phyloP scores from a whole-genome alignment of 139 green algal species.

The Pleodorina starrii region DNA sequence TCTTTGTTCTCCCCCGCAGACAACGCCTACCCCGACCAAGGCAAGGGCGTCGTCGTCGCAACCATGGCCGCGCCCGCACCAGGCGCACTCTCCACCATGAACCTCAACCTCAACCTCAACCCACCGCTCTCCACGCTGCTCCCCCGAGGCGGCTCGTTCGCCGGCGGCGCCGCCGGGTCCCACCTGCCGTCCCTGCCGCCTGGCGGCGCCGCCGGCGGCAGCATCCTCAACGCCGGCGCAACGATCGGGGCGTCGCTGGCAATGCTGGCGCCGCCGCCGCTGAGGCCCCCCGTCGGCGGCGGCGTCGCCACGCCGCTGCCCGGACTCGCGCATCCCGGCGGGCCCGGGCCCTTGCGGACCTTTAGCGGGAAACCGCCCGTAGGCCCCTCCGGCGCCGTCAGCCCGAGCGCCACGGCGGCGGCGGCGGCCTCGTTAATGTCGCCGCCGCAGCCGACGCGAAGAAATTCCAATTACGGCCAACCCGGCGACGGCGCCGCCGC shows the following conservation, averaged over 20 bases:
- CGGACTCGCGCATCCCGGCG: not conserved
- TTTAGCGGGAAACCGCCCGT: constrained; percentile 1
- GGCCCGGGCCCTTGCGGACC: not conserved
- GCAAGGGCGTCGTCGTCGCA: not conserved
- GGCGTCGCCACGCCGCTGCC: not conserved
- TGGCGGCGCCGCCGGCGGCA: not conserved
- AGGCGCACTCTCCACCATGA: constrained; percentile 28
- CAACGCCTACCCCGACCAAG: constrained; percentile 16
- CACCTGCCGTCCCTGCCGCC: not conserved
- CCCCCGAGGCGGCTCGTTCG: constrained; percentile 28
- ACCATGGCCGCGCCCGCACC: not conserved
- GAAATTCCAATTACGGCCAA: constrained; percentile 6
- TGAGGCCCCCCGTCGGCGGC: not conserved
- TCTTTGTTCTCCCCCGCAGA: no score
- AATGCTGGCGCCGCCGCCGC: not conserved
- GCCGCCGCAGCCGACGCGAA: not conserved
- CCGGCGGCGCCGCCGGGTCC: not conserved
- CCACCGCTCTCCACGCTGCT: constrained; percentile 26
- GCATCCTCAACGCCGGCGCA: not conserved
- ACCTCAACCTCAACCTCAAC: constrained; percentile 37
- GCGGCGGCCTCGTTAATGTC: not conserved
- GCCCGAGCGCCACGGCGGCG: not conserved
- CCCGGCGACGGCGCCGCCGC: not conserved
- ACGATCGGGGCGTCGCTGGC: constrained; percentile 4
- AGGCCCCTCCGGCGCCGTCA: not conserved